Evolutionary conservation across 495 filamentous ascomycete genomes (phyloP), one percentile per base, ranked within the genome.

Genomic region (Oidiodendron maius): DNA sequence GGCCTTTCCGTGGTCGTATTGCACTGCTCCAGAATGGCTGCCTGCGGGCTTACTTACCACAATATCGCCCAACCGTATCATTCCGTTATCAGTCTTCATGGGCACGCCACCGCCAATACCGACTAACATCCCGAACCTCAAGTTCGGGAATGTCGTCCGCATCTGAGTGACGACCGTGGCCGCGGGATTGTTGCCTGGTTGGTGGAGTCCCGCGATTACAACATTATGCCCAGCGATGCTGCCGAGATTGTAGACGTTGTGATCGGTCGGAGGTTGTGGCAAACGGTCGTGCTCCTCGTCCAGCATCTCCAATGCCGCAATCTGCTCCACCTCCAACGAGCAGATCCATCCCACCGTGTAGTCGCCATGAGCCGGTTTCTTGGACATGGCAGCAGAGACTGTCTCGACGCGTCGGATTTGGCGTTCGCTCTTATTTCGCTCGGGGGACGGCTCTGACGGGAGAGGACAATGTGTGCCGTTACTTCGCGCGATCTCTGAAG

Each of bases 261-360:
- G 34, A 46, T 58, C 56, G 3, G 46, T 16, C 8, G n/a, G 24
- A 25, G n/a, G 16, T 18, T 12, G 9, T 8, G 35, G 46, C 53
- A 25, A 54, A n/a, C 28, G 11, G 5, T 53, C 54, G 52, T 76
- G 67, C 9, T 63, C 47, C 48, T 71, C 66, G 48, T 82, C 75
- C 2, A 81, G 66, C 53, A 74, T 67, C n/a, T 58, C 61, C 20
- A 40, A 40, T 3, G 68, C 74, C 1, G 73, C 75, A 13, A 67
- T 61, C 5, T 55, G 46, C 52, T 79, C 75, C 12, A 54, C 51
- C 3, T 55, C 46, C 3, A 78, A 52, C 2, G 73, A 67, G 51
- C 67, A 77, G 25, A 79, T 68, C 69, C 70, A 75, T 25, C 70
- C 75, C 8, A 80, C 61, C 2, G 64, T 70, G 47, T 75, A 80